Percentiles rank a stretch among this genome's conserved stretches.
Conservation (phyloP, 768 basidiomycete genomes). For the Tricholoma furcatifolium region DNA sequence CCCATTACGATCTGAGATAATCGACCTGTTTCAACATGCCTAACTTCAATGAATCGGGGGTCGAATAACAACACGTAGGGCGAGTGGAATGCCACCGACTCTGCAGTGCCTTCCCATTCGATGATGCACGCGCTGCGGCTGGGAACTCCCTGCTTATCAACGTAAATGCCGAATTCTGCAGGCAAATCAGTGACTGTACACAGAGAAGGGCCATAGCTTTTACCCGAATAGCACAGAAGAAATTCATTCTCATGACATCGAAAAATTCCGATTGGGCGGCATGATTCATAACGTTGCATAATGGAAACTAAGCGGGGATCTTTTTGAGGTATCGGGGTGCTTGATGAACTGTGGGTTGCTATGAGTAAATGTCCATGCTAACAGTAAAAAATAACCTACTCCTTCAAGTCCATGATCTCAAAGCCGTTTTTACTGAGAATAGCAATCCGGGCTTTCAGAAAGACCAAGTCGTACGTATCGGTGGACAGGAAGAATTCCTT, state of each 20-base stretch:
- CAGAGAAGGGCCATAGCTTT: constrained; percentile 14
- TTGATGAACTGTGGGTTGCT: constrained; percentile 57
- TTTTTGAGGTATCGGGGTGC: constrained; percentile 84
- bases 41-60: constrained; percentile 86
- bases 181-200: constrained; percentile 7
- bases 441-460: constrained; percentile 88
- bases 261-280: constrained; percentile 88
- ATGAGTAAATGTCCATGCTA: neutral
- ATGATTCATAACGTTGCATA: constrained; percentile 78
- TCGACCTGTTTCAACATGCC: constrained; percentile 78
- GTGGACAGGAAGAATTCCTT: constrained; percentile 86
- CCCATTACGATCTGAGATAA: constrained; percentile 83
- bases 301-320: constrained; percentile 60
- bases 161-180: constrained; percentile 89
- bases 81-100: constrained; percentile 84
- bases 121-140: constrained; percentile 69
- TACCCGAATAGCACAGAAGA: constrained; percentile 86
- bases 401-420: constrained; percentile 94
- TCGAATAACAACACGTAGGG: constrained; percentile 90
- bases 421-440: constrained; percentile 93
- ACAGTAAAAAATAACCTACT: constrained; percentile 57
- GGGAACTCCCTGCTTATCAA: constrained; percentile 89
- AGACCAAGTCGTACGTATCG: constrained; percentile 85
- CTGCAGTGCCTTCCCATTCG: constrained; percentile 94
- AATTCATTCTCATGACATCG: constrained; percentile 85